Evolutionary conservation across 257 asterid genomes (phyloP).

Genomic region (Oldenlandia corymbosa): DNA sequence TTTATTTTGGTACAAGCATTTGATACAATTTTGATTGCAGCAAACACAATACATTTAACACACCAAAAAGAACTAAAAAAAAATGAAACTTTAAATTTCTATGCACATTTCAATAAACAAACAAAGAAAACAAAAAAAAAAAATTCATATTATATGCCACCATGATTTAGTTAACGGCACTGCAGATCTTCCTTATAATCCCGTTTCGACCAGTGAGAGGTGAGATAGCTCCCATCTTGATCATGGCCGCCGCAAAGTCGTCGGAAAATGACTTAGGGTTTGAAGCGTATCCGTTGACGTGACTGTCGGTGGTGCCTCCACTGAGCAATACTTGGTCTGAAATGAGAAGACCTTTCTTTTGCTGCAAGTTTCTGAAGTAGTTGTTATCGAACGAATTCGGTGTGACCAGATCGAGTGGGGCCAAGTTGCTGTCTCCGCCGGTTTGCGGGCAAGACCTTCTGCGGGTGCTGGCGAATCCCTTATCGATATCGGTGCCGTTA

Average conservation of each 20-base stretch:
- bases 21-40: no score
- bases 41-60: no score
- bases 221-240: slow-evolving; percentile 28
- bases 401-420: slow-evolving; percentile 14
- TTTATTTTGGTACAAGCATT: no score
- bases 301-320: slow-evolving; percentile 21
- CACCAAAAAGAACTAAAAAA: no score
- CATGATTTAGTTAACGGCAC: no score
- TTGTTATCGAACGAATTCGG: neutral
- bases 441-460: slow-evolving; percentile 19
- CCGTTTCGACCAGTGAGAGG: slow-evolving; percentile 26
- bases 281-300: slow-evolving; percentile 15
- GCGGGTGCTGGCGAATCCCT: slow-evolving; percentile 28
- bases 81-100: no score
- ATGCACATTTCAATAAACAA: no score
- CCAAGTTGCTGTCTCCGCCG: slow-evolving; percentile 21
- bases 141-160: no score
- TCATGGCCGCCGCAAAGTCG: slow-evolving; percentile 25
- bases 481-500: slow-evolving; percentile 28
- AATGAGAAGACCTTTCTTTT: slow-evolving; percentile 21
- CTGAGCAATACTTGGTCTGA: slow-evolving; percentile 30
- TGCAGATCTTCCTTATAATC: slow-evolving; percentile 28
- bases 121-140: no score
- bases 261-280: slow-evolving; percentile 5
- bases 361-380: slow-evolving; percentile 14